These are phyloP conservation scores for Xylaria digitata DNA, from an alignment of 2,329 filamentous ascomycete species.

Conservation along the genomic window DNA sequence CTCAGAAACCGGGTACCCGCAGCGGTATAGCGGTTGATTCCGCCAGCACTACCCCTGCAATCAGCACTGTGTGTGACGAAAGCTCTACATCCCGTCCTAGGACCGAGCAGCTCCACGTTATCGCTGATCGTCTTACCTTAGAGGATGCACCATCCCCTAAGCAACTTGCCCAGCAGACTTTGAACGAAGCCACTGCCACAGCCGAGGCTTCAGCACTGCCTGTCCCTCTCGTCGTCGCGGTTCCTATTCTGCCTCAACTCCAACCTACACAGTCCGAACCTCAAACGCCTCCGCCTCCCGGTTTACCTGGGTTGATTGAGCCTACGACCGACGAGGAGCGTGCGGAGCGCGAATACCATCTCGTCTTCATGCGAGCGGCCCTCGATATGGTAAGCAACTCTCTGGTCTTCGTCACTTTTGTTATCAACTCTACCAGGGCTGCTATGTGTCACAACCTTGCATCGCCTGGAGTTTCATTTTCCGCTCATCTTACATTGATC, in stretches of 20 bases:
- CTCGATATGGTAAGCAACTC: constrained; percentile 76
- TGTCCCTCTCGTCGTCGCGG: constrained; percentile 44
- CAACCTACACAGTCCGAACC: constrained; percentile 32
- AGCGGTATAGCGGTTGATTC: constrained; percentile 36
- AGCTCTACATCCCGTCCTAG: constrained; percentile 20
- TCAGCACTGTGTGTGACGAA: constrained; percentile 31
- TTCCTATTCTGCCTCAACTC: constrained; percentile 41
- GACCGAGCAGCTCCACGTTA: constrained; percentile 37
- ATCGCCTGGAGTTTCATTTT: not conserved
- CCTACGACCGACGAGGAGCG: constrained; percentile 51
- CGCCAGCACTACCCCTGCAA: constrained; percentile 35
- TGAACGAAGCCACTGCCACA: constrained; percentile 38
- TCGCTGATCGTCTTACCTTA: constrained; percentile 44
- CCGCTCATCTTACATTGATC: not conserved
- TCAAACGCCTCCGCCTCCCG: constrained; percentile 37
- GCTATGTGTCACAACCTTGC: not conserved
- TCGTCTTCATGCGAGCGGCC: constrained; percentile 83
- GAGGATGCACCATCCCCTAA: constrained; percentile 36
- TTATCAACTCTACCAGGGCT: constrained; percentile 2
- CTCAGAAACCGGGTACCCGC: constrained; percentile 49
- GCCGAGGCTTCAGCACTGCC: constrained; percentile 43
- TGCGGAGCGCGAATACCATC: constrained; percentile 58
- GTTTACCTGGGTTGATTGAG: constrained; percentile 50
- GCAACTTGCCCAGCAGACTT: constrained; percentile 29
- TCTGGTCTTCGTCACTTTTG: not conserved